Base-by-base conservation (phyloP, 2,329 filamentous ascomycete genomes). In the Cryphonectria parasitica region DNA sequence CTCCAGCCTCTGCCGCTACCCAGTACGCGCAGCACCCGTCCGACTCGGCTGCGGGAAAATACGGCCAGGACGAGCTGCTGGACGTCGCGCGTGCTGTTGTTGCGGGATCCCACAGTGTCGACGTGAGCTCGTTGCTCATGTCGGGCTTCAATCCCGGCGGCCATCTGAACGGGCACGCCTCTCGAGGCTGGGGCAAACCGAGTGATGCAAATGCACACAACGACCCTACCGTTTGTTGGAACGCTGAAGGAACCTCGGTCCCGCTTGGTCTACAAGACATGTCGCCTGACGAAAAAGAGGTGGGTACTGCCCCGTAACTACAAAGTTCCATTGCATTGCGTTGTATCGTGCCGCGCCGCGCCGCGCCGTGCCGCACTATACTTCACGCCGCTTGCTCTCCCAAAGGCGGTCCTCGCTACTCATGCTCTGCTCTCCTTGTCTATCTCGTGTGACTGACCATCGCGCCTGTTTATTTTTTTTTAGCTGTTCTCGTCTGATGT, bases 221-320 rank as follows among this genome's bases (percentile, higher is more conserved):
- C 77, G 94, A 95, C 61, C 93, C 95, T n/a, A 94, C 96, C 73
- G 89, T 95, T 58, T 98, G 95, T 80, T 99, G 95, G 96, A 93
- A 97, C 77, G 82, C 87, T 71, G 86, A 87, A 71, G 94, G 92
- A 34, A 86, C 87, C 67, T 86, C 89, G 61, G 87, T 88, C 74
- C 94, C 95, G 8, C 84, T 98, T 74, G 90, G 89, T 41, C 80
- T 97, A 74, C 86, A 89, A 73, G 90, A 92, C 60, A 89, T 97
- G 88, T 84, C 87, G 1, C 73, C 81, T 6, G 86, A 89, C 72
- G 90, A 91, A 80, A 89, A 85, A 77, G 86, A 87, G 80, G 88
- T 89, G 77, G 77, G 83, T 79, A 69, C 69, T 64, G 69, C 67
- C 66, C 52, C 36, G 28, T 36, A 6, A 63, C 61, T 3, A 4